Conservation (phyloP, 164 flowering plant genomes). For the Stephania japonica region DNA sequence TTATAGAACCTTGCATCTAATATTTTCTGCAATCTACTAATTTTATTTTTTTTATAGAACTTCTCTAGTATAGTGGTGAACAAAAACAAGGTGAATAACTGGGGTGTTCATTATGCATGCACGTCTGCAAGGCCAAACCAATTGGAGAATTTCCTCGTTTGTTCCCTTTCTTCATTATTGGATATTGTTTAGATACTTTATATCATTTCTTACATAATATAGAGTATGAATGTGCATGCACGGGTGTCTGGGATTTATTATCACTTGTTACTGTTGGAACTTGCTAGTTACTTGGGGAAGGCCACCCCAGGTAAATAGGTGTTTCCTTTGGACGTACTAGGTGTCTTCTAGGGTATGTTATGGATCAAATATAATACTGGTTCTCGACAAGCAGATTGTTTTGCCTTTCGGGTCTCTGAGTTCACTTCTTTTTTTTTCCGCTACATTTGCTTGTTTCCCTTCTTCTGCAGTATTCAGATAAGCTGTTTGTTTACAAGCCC, state of each 20-base stretch:
- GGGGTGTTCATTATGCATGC: not conserved
- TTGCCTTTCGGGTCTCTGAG: slow-evolving; percentile 1
- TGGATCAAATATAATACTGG: not conserved
- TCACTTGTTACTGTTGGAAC: not conserved
- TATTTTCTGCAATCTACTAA: no score
- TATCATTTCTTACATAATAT: no score
- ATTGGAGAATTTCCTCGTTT: not conserved
- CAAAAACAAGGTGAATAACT: not conserved
- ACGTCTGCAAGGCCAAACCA: not conserved
- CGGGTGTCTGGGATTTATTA: not conserved
- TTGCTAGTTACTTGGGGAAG: not conserved
- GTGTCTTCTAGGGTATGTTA: not conserved
- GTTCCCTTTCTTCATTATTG: not conserved
- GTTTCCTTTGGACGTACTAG: not conserved
- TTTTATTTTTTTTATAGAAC: no score
- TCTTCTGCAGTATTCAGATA: slow-evolving; percentile 66
- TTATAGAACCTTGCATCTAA: no score
- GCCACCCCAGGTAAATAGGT: not conserved
- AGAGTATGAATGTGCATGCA: not conserved
- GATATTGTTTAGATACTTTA: not conserved
- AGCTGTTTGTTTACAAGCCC: slow-evolving; percentile 50
- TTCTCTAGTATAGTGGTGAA: not conserved
- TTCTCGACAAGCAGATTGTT: not conserved
- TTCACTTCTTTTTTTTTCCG: not conserved
- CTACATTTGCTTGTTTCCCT: slow-evolving; percentile 1